Evolutionary conservation across 2,329 filamentous ascomycete genomes (phyloP).

Genomic region (Rutstroemia sydowiana): DNA sequence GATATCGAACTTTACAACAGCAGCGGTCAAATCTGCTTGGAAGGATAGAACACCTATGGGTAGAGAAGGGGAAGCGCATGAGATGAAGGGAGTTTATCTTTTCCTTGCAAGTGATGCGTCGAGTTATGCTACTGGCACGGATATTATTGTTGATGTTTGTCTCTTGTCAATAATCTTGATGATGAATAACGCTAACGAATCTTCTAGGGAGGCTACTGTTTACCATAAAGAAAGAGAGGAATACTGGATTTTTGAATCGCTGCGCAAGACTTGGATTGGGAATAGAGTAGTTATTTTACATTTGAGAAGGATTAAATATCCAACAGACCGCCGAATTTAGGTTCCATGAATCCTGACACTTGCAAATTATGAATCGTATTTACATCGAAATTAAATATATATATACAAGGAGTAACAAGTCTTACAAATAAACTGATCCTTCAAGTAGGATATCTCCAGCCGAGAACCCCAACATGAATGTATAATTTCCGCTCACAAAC

Average conservation of each 20-base stretch:
- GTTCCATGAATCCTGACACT: too few species aligned
- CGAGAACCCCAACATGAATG: not conserved
- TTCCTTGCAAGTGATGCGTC: constrained; percentile 76
- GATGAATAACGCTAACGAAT: not conserved
- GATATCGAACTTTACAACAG: constrained; percentile 56
- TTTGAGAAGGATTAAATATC: too few species aligned
- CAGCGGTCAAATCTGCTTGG: constrained; percentile 66
- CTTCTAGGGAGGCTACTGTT: constrained; percentile 1
- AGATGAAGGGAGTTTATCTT: constrained; percentile 77
- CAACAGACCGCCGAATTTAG: too few species aligned
- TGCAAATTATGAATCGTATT: too few species aligned
- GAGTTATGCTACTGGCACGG: constrained; percentile 71
- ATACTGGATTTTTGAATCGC: too few species aligned
- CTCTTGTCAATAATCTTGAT: not conserved
- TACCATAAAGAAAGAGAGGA: not conserved
- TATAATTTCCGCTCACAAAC: constrained; percentile 33
- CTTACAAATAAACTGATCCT: not conserved
- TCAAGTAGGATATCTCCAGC: not conserved
- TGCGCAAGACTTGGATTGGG: too few species aligned
- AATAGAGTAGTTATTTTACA: too few species aligned
- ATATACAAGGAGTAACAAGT: too few species aligned
- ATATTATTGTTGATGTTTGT: constrained; percentile 61
- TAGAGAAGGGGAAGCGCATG: constrained; percentile 62
- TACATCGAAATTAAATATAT: too few species aligned
- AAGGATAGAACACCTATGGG: constrained; percentile 75